A percentile compares a stretch with the other conserved stretches of the same genome.
phyloP scores from a whole-genome alignment of 495 filamentous ascomycete species.

The Penicillium lagena region DNA sequence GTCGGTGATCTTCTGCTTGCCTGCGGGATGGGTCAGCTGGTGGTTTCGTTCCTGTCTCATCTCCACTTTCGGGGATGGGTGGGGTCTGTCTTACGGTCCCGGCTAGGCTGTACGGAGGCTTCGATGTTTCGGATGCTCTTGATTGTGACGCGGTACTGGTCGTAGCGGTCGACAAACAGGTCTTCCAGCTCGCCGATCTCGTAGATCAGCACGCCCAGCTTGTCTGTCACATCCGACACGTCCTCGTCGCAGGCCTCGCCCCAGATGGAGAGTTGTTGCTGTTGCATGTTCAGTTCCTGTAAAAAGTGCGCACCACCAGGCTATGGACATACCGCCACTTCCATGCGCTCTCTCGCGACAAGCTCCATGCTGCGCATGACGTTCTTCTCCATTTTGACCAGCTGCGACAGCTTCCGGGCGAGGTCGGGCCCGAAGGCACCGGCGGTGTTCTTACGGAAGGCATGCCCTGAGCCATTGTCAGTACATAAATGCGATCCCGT shows the following conservation, averaged over 20 bases:
- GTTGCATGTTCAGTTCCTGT: slow-evolving; percentile 9
- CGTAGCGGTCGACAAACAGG: slow-evolving; percentile 95
- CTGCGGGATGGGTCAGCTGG: slow-evolving; percentile 24
- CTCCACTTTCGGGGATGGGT: background rate
- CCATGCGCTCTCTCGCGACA: slow-evolving; percentile 93
- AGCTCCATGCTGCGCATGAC: slow-evolving; percentile 97
- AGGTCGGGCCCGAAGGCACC: slow-evolving; percentile 95
- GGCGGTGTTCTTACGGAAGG: slow-evolving; percentile 81
- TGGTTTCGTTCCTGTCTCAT: background rate
- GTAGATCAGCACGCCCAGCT: slow-evolving; percentile 95
- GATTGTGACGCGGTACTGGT: slow-evolving; percentile 98
- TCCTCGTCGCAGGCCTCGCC: slow-evolving; percentile 95
- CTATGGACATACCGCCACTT: slow-evolving; percentile 71
- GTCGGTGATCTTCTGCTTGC: slow-evolving; percentile 99
- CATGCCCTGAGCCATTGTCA: slow-evolving; percentile 62
- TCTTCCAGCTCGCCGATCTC: slow-evolving; percentile 98
- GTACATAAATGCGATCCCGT: too few relatives aligned
- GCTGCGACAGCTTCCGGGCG: slow-evolving; percentile 91
- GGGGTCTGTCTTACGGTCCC: slow-evolving; percentile 65
- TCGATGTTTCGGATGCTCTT: slow-evolving; percentile 99
- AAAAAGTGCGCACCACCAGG: background rate
- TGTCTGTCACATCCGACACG: slow-evolving; percentile 97
- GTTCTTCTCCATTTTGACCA: slow-evolving; percentile 99
- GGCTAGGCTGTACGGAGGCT: slow-evolving; percentile 93
- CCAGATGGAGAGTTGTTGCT: slow-evolving; percentile 99